Evolutionary conservation across 441 rosid genomes (phyloP), one percentile per base, ranked within the genome.

Genomic region (Metrosideros polymorpha): DNA sequence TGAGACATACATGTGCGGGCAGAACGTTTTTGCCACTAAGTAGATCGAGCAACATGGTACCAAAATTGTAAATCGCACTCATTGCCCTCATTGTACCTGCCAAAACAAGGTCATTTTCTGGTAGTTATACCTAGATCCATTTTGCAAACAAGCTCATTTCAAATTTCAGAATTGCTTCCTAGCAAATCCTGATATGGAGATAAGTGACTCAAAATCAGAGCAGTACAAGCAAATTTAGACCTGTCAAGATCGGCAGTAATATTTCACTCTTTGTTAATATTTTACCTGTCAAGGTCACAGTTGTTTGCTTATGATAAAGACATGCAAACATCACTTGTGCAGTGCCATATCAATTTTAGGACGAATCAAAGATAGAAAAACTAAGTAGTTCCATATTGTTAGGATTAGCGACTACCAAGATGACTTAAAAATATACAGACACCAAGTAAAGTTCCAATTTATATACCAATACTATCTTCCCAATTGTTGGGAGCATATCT

Each of bases 1-100:
- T 35, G n/a, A 52, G 57, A 86, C 86, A 89, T 93, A 94, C 97
- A 91, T 91, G 97, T 89, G 95, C 92, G 5, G 95, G 97, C 77
- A 95, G 95, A 88, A 93, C 92, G 90, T 93, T 94, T 89, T 94
- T 94, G 86, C 95, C 97, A 42, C 95, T 92, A 90, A 93, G 92
- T 85, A 94, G 96, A 88, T 94, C 95, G 8, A 94, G 97, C 92
- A 94, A 86, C 90, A 94, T 87, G 57, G 96, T 94, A 75, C 97
- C 97, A 85, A 94, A 94, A 88, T 96, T 93, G 90, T 93, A 94
- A 42, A 93, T 94, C 9, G 91, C 95, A 88, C 97, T 94, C 84
- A 93, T 95, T 12, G 93, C 82, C 56, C 93, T 93, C 89, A 94
- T 95, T 91, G 95, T 89, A 86, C 97, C 97, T 94, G 94, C 82